These are phyloP conservation scores for Mayamaea pseudoterrestris DNA, from an alignment of 108 stramenopile genomes.

Conservation along the genomic window DNA sequence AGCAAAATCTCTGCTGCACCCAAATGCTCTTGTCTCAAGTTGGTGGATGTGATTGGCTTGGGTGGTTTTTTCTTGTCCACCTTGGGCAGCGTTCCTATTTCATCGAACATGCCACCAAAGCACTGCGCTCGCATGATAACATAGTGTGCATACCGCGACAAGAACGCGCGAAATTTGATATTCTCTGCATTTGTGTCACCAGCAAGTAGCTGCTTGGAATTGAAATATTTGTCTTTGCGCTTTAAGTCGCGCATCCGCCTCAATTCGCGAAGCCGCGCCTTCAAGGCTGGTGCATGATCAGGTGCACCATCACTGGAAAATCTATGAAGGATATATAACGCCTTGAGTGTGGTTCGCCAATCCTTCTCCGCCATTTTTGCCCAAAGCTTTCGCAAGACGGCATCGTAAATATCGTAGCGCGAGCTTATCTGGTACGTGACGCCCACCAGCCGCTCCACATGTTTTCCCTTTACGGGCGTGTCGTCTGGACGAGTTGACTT, in stretches of 20 bases:
- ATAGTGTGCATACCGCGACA: constrained; percentile 83
- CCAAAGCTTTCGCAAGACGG: constrained; percentile 83
- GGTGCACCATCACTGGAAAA: constrained; percentile 78
- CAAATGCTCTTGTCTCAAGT: constrained; percentile 62
- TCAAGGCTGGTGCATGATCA: constrained; percentile 72
- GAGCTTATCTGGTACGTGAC: constrained; percentile 86
- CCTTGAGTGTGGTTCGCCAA: constrained; percentile 75
- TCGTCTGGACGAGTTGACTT: constrained; percentile 83
- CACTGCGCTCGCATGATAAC: constrained; percentile 81
- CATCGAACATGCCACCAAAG: constrained; percentile 78
- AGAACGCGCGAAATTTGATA: constrained; percentile 55
- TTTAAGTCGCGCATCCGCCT: constrained; percentile 80
- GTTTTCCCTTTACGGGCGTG: constrained; percentile 80
- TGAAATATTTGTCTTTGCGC: constrained; percentile 77
- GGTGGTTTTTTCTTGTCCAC: constrained; percentile 29
- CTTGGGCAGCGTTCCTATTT: constrained; percentile 37
- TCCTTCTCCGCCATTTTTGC: constrained; percentile 87
- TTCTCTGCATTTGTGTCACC: constrained; percentile 54
- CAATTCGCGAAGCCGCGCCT: constrained; percentile 76
- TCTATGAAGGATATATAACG: constrained; percentile 79
- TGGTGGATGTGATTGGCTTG: constrained; percentile 51
- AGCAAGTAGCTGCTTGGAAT: constrained; percentile 66
- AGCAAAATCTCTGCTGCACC: constrained; percentile 73
- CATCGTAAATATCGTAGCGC: constrained; percentile 83
- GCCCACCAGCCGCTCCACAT: constrained; percentile 78